Conservation (phyloP, 2,329 filamentous ascomycete genomes). For the Cladorrhinum sp. region DNA sequence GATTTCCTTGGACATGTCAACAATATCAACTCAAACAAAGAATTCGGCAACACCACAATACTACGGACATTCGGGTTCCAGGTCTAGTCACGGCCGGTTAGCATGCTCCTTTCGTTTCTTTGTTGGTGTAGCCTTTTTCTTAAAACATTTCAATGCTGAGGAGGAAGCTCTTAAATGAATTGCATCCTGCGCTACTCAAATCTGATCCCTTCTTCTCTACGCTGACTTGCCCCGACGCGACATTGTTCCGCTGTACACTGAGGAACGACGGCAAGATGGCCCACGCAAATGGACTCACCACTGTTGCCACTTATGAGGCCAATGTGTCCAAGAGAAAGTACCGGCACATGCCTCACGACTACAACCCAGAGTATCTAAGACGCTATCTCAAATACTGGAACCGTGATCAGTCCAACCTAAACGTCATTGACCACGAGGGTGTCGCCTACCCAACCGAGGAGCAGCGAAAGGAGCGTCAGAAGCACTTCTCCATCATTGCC, state of each 20-base stretch:
- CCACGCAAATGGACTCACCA: not conserved
- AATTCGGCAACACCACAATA: not conserved
- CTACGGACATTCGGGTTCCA: not conserved
- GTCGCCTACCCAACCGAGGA: constrained; percentile 17
- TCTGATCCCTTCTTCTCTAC: not conserved
- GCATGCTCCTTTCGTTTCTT: not conserved
- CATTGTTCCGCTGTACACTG: not conserved
- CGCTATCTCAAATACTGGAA: constrained; percentile 16
- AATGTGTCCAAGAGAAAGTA: not conserved
- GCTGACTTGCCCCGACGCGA: not conserved
- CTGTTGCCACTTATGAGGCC: not conserved
- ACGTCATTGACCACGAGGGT: constrained; percentile 12
- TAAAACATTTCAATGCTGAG: not conserved
- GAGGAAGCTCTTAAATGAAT: not conserved
- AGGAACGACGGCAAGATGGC: not conserved
- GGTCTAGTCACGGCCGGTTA: too few relatives aligned
- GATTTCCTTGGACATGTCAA: not conserved
- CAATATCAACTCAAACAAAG: constrained; percentile 5
- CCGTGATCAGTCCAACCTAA: constrained; percentile 9
- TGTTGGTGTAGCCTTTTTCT: not conserved
- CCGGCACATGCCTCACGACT: constrained; percentile 10
- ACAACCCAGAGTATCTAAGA: constrained; percentile 8
- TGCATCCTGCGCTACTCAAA: not conserved
- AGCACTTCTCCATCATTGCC: constrained; percentile 16
- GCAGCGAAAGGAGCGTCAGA: constrained; percentile 14